Conservation (phyloP, 768 basidiomycete species). For the Phanerochaete sordida region DNA sequence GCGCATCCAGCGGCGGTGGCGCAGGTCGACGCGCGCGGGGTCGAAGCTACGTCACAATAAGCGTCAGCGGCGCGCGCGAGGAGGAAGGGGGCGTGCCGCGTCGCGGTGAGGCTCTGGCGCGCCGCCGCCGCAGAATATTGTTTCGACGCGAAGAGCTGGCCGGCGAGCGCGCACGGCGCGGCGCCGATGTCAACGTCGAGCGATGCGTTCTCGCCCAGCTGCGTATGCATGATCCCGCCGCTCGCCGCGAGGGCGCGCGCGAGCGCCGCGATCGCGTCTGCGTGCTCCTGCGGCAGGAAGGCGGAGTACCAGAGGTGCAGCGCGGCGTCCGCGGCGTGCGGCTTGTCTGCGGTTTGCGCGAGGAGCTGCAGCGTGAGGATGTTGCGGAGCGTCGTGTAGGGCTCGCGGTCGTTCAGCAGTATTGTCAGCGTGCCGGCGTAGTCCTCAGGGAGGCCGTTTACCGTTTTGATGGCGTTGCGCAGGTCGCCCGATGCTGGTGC, state of each 20-base stretch:
- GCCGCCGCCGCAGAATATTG: too few species aligned
- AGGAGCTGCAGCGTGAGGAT: slow-evolving; percentile 37
- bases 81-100: too few species aligned
- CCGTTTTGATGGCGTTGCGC: slow-evolving; percentile 39
- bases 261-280: neutral
- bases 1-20: slow-evolving; percentile 29
- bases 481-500: slow-evolving; percentile 48
- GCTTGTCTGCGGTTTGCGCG: slow-evolving; percentile 21
- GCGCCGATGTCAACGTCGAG: neutral
- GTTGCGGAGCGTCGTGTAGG: slow-evolving; percentile 34
- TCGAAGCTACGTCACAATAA: too few species aligned
- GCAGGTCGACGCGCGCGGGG: slow-evolving; percentile 36
- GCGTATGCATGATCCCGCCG: neutral
- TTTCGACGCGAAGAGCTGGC: too few species aligned
- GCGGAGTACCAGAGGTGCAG: slow-evolving; percentile 49
- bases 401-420: slow-evolving; percentile 38
- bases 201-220: neutral
- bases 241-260: neutral
- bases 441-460: slow-evolving; percentile 39
- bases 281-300: slow-evolving; percentile 34
- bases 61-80: too few species aligned
- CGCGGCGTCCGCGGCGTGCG: slow-evolving; percentile 36
- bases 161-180: neutral
- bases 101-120: too few species aligned
- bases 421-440: slow-evolving; percentile 38